A percentile compares a stretch with the other conserved stretches of the same genome.
phyloP scores from a whole-genome alignment of 495 filamentous ascomycete species.

The Physcia stellaris region DNA sequence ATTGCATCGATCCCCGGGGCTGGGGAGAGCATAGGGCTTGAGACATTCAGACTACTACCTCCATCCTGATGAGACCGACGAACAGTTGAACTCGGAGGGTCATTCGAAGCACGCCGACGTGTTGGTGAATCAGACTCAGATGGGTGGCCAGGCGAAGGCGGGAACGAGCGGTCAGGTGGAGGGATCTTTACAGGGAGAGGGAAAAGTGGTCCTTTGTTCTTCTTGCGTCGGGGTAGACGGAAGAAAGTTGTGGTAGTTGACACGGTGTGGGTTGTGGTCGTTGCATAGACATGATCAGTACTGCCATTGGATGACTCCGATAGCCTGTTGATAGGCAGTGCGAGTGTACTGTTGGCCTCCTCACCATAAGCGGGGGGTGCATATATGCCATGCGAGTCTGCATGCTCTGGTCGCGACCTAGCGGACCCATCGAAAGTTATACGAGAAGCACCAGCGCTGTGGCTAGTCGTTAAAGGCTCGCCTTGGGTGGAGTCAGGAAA shows the following conservation, averaged over 20 bases:
- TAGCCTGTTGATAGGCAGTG: conserved; percentile 53
- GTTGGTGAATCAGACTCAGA: conserved; percentile 11
- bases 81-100: conserved; percentile 19
- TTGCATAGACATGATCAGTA: conserved; percentile 54
- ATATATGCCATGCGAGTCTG: no score
- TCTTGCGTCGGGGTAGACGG: conserved; percentile 66
- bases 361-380: conserved; percentile 49
- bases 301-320: conserved; percentile 91
- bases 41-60: no score
- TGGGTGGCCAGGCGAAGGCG: conserved; percentile 13
- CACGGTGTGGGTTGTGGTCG: conserved; percentile 49
- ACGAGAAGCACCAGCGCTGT: conserved; percentile 30
- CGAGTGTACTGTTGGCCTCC: conserved; percentile 51
- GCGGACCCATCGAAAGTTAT: conserved; percentile 57
- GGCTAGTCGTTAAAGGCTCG: conserved; percentile 25
- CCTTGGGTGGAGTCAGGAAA: background rate
- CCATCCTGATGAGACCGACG: conserved; percentile 23
- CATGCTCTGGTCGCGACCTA: conserved; percentile 40
- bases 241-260: conserved; percentile 63
- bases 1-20: conserved; percentile 28
- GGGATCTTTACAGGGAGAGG: conserved; percentile 62
- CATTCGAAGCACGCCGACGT: conserved; percentile 10
- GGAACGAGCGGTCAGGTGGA: conserved; percentile 11
- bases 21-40: conserved; percentile 43
- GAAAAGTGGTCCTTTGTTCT: conserved; percentile 74